These are phyloP conservation scores for Tolypocladium endophyticum DNA, from an alignment of 2,329 filamentous ascomycete genomes.

Conservation along the genomic window DNA sequence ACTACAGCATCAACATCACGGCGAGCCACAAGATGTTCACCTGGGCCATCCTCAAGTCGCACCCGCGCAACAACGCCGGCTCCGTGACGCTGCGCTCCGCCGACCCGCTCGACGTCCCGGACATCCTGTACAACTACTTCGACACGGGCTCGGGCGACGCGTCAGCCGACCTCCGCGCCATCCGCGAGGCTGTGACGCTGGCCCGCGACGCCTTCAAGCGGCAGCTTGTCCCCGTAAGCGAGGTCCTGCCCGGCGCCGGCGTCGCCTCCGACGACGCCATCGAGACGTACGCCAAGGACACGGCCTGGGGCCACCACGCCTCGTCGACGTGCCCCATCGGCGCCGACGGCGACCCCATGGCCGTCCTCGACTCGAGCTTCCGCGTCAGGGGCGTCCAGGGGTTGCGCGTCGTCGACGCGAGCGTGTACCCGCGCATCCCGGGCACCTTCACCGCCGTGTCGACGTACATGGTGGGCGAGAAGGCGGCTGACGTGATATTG, in stretches of 20 bases:
- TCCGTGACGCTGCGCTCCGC: constrained; percentile 48
- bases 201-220: constrained; percentile 29
- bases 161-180: constrained; percentile 37
- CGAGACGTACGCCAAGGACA: constrained; percentile 33
- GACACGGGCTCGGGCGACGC: constrained; percentile 36
- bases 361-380: constrained; percentile 44
- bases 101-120: constrained; percentile 53
- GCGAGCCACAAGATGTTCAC: constrained; percentile 23
- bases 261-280: constrained; percentile 29
- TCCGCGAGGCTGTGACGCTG: constrained; percentile 44
- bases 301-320: constrained; percentile 47
- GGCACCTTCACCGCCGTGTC: constrained; percentile 39
- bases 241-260: constrained; percentile 22
- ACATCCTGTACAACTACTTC: constrained; percentile 54
- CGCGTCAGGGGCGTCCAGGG: constrained; percentile 40
- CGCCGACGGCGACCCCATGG: constrained; percentile 37
- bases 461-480: constrained; percentile 46
- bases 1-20: constrained; percentile 10
- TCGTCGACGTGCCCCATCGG: constrained; percentile 46
- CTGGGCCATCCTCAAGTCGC: constrained; percentile 41
- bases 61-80: constrained; percentile 52
- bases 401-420: constrained; percentile 48
- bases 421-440: constrained; percentile 37
- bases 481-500: constrained; percentile 27
- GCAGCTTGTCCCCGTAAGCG: constrained; percentile 7